phyloP scores from a whole-genome alignment of 192 early-diverging fungal genomes.

The Chytriomyces sp. region DNA sequence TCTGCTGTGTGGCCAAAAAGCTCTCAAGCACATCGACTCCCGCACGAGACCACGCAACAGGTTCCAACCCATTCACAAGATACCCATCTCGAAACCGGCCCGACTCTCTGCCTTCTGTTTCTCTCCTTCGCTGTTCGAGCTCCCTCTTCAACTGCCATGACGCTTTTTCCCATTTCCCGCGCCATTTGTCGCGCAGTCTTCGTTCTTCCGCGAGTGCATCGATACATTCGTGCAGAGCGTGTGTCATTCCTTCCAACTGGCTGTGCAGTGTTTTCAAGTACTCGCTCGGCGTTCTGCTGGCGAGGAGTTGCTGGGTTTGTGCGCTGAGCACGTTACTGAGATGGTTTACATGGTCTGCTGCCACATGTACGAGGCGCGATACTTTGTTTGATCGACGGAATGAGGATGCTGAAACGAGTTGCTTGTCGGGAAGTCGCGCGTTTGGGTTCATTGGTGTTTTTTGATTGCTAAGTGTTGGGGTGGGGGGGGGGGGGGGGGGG shows the following conservation, averaged over 20 bases:
- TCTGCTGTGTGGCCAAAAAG: not conserved
- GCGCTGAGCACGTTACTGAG: conserved; percentile 29
- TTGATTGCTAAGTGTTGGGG: not conserved
- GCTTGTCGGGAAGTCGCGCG: not conserved
- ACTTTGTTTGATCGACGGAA: conserved; percentile 28
- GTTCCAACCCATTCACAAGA: conserved; percentile 26
- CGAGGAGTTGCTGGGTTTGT: conserved; percentile 44
- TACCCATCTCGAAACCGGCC: conserved; percentile 6
- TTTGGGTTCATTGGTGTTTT: not conserved
- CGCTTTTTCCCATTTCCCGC: conserved; percentile 28
- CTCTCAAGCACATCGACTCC: not conserved
- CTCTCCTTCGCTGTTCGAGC: not conserved
- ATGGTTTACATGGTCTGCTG: conserved; percentile 30
- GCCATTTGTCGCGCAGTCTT: conserved; percentile 29
- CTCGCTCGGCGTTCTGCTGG: conserved; percentile 23
- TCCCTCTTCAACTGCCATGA: conserved; percentile 19
- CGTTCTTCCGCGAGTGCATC: conserved; percentile 46
- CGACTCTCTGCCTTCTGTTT: conserved; percentile 9
- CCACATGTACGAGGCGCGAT: conserved; percentile 19
- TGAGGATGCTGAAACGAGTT: conserved; percentile 7
- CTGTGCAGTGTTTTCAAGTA: conserved; percentile 40
- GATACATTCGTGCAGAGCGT: conserved; percentile 39
- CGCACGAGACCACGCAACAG: not conserved
- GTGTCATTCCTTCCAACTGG: conserved; percentile 41
- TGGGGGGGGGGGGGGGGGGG: not conserved